Percentiles rank a stretch among this genome's conserved stretches.
These are phyloP conservation scores for Acacia concinna DNA, from an alignment of 331 rosid genomes.

Conservation along the genomic window DNA sequence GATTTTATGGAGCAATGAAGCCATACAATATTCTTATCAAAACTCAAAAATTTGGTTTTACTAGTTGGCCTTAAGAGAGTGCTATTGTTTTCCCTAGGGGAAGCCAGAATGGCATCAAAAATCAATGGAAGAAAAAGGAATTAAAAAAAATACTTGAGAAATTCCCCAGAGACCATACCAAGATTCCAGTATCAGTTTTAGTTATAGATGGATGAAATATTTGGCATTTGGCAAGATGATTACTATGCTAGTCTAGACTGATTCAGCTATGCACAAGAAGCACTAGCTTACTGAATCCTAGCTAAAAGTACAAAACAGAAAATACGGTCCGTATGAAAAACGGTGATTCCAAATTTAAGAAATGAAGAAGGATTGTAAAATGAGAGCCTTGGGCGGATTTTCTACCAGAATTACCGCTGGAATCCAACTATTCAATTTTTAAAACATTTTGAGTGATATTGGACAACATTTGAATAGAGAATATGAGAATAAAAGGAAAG, in stretches of 20 bases:
- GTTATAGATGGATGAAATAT: background rate
- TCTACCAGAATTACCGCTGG: background rate
- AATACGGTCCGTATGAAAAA: background rate
- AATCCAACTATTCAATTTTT: background rate
- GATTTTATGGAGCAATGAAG: slow-evolving; percentile 13
- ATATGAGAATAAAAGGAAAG: background rate
- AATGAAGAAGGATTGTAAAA: background rate
- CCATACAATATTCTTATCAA: slow-evolving; percentile 19
- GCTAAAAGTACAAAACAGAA: background rate
- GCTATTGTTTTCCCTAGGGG: background rate
- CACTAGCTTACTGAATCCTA: background rate
- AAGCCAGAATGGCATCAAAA: background rate
- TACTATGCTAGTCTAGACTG: background rate
- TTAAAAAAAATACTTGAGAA: background rate
- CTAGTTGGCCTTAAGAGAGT: too few relatives aligned
- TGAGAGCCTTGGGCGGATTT: background rate
- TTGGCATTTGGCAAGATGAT: background rate
- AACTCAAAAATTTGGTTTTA: background rate
- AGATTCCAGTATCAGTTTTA: slow-evolving; percentile 11
- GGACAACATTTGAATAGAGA: background rate
- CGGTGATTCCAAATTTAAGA: slow-evolving; percentile 3
- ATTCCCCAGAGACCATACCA: background rate
- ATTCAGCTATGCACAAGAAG: slow-evolving; percentile 4
- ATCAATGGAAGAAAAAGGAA: background rate
- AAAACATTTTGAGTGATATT: background rate